phyloP scores from a whole-genome alignment of 768 basidiomycete species.

The Sistotremastrum niveocremeum region DNA sequence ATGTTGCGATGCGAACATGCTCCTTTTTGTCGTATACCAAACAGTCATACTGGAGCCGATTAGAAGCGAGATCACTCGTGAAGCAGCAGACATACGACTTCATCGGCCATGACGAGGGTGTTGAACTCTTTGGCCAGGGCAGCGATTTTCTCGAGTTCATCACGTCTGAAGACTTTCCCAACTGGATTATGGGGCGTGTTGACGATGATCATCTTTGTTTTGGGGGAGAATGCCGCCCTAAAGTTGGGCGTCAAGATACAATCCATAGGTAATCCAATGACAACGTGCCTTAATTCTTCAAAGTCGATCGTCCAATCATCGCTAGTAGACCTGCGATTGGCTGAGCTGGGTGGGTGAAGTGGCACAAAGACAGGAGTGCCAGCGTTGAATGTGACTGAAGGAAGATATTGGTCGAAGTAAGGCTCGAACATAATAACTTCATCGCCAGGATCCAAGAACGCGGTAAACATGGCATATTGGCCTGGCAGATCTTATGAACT shows the following conservation, averaged over 20 bases:
- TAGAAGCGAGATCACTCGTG: neutral
- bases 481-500: constrained; percentile 30
- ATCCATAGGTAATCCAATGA: neutral
- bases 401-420: constrained; percentile 93
- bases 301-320: constrained; percentile 85
- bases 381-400: constrained; percentile 87
- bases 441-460: constrained; percentile 84
- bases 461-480: constrained; percentile 85
- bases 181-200: constrained; percentile 98
- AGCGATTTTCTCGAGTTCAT: constrained; percentile 78
- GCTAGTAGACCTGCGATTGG: constrained; percentile 37
- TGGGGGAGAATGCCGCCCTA: constrained; percentile 72
- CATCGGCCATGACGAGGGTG: constrained; percentile 85
- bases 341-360: constrained; percentile 65
- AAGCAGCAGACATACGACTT: constrained; percentile 57
- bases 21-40: constrained; percentile 80
- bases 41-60: constrained; percentile 64
- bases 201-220: constrained; percentile 88
- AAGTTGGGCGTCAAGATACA: neutral
- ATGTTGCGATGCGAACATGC: constrained; percentile 81
- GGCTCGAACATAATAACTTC: constrained; percentile 99
- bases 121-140: constrained; percentile 84
- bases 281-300: constrained; percentile 63
- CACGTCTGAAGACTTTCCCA: constrained; percentile 86
- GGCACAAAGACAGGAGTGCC: constrained; percentile 92